Evolutionary conservation across 306 rosid genomes (phyloP), one percentile per base, ranked within the genome.

Genomic region (Inga leiocalycina): DNA sequence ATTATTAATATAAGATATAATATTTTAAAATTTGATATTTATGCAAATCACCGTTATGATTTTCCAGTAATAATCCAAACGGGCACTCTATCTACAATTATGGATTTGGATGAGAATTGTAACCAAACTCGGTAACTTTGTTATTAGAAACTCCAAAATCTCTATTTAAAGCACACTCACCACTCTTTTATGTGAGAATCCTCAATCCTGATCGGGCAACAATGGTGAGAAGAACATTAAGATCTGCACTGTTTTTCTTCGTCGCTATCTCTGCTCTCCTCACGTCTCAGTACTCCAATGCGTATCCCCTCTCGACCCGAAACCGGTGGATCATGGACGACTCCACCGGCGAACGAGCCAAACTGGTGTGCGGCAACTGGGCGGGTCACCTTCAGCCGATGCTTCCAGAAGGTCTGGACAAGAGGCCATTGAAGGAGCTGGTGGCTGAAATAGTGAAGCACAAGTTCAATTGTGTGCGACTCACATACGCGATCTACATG

Each of bases 361-460:
- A 91, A 70, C 81, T 91, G 3, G 77, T 74, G 0, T 88, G 93
- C 61, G 88, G 68, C 12, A 90, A 86, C 20, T 84, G 91, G 90
- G 87, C 89, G 2, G 85, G 87, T 1, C 92, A 91, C 78, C 85
- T 89, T 9, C 44, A 82, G 12, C 78, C 89, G 49, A 89, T 89
- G 94, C 22, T 89, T 10, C 88, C 91, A 0, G 91, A 91, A 72
- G 94, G 94, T 0, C 86, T 91, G 17, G 84, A 89, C 81, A 61
- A 51, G 80, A 71, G 80, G 48, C 85, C 92, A 0, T 39, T 89
- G 70, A 86, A 81, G 75, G 86, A 88, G 0, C 57, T 87, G 6
- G 90, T 78, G 4, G 17, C n/a, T 4, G 83, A 84, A 52, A 44
- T 86, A 0, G 75, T 45, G 3, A 62, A 66, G 0, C 37, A 69